These are phyloP conservation scores for Fusarium sp. DNA, from an alignment of 2,329 filamentous ascomycete genomes.

Conservation along the genomic window DNA sequence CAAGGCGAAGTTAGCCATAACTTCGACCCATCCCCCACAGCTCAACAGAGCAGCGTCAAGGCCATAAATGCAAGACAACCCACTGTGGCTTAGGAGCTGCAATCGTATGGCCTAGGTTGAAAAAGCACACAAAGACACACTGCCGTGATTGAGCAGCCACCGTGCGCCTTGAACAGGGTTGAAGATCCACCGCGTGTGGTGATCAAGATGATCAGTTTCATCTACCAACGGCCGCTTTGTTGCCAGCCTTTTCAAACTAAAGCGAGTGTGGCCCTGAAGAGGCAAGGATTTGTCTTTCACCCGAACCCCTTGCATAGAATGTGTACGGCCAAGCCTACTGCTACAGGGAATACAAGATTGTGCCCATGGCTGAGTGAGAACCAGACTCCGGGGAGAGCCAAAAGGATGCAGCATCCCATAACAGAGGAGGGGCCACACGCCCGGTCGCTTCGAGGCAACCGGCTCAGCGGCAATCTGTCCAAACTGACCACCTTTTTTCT, in stretches of 20 bases:
- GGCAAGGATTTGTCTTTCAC: neutral
- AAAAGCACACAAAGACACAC: neutral
- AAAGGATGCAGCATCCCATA: neutral
- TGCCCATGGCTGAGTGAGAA: neutral
- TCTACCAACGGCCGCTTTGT: neutral
- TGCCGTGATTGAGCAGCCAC: neutral
- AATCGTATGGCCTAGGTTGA: neutral
- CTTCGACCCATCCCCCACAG: neutral
- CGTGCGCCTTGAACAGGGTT: neutral
- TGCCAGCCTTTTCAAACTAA: neutral
- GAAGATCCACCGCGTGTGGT: neutral
- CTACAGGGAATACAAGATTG: neutral
- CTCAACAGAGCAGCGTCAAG: neutral
- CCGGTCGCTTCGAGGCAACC: slow-evolving; percentile 13
- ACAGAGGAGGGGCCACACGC: neutral
- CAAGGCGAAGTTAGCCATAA: neutral
- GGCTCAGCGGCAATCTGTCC: neutral
- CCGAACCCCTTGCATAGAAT: neutral
- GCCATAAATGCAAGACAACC: neutral
- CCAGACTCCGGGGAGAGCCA: neutral
- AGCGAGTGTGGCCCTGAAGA: neutral
- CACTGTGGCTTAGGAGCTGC: neutral
- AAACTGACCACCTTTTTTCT: neutral
- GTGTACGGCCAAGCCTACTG: neutral
- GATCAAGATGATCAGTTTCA: neutral